These are phyloP conservation scores for Candida corydali DNA, from an alignment of 805 yeast species.

Conservation along the genomic window DNA sequence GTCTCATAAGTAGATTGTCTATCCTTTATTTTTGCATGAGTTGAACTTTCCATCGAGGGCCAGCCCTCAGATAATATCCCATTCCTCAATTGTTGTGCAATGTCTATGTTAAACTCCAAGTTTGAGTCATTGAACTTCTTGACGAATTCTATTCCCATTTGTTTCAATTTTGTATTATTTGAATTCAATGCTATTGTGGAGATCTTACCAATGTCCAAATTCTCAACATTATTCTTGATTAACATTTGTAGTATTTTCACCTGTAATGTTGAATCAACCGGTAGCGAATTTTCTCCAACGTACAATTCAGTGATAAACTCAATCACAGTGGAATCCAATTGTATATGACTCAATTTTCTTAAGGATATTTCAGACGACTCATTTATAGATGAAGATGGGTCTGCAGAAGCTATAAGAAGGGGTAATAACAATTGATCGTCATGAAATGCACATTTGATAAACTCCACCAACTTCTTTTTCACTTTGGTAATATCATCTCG, in stretches of 20 bases:
- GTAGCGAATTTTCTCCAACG: constrained; percentile 51
- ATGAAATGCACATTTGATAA: constrained; percentile 37
- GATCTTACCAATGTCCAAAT: constrained; percentile 41
- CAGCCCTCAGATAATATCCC: constrained; percentile 55
- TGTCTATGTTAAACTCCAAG: constrained; percentile 32
- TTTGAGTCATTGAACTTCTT: constrained; percentile 47
- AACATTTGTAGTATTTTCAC: constrained; percentile 51
- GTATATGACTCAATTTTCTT: constrained; percentile 47
- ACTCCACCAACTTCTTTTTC: constrained; percentile 31
- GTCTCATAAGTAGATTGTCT: constrained; percentile 74
- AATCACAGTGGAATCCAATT: constrained; percentile 40
- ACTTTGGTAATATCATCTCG: constrained; percentile 38
- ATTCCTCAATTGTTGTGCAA: constrained; percentile 51
- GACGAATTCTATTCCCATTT: constrained; percentile 57
- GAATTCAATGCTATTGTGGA: constrained; percentile 60
- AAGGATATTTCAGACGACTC: constrained; percentile 50
- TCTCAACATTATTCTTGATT: constrained; percentile 49
- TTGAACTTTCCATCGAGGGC: constrained; percentile 43
- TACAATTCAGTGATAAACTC: constrained; percentile 44
- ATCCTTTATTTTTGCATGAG: constrained; percentile 34
- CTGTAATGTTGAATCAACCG: constrained; percentile 52
- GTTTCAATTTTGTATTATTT: constrained; percentile 47
- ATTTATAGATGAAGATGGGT: constrained; percentile 50
- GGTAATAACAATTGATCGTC: constrained; percentile 40
- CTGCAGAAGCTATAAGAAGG: constrained; percentile 60